Evolutionary conservation across 805 yeast genomes (phyloP).

Genomic region (Kluyveromyces starmeri): DNA sequence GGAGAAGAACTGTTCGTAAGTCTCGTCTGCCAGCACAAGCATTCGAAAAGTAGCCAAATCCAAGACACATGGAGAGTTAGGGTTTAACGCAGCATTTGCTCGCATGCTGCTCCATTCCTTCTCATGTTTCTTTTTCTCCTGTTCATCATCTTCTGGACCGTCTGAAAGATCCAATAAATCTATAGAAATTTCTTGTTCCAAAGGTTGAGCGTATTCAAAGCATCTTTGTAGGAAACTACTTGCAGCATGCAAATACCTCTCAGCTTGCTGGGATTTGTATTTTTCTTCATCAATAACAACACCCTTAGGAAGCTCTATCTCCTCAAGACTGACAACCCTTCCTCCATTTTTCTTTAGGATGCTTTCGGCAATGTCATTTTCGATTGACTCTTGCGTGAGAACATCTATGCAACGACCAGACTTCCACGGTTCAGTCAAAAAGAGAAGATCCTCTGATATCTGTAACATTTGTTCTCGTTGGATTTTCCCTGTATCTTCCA

Average conservation of each 20-base stretch:
- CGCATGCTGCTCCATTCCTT: constrained; percentile 30
- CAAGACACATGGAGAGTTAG: constrained; percentile 62
- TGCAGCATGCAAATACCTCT: constrained; percentile 77
- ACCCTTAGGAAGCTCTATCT: constrained; percentile 46
- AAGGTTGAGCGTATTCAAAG: constrained; percentile 81
- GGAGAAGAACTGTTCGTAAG: constrained; percentile 78
- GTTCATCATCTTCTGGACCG: constrained; percentile 25
- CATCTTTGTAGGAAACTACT: constrained; percentile 80
- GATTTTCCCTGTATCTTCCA: constrained; percentile 47
- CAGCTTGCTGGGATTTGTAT: constrained; percentile 57
- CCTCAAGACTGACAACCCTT: constrained; percentile 28
- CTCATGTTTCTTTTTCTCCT: constrained; percentile 15
- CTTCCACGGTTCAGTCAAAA: constrained; percentile 78
- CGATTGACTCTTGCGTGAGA: constrained; percentile 54
- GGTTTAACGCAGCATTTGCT: constrained; percentile 78
- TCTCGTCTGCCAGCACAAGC: constrained; percentile 91
- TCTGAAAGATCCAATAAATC: constrained; percentile 37
- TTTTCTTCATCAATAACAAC: constrained; percentile 54
- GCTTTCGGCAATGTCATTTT: constrained; percentile 57
- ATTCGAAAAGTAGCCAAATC: constrained; percentile 85
- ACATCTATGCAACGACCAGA: constrained; percentile 59
- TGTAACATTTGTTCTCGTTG: constrained; percentile 73
- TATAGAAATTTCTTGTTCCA: constrained; percentile 34
- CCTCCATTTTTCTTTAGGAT: constrained; percentile 32
- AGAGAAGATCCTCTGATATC: constrained; percentile 79